phyloP scores from a whole-genome alignment of 2,329 filamentous ascomycete species.

The Arthroderma uncinatum region DNA sequence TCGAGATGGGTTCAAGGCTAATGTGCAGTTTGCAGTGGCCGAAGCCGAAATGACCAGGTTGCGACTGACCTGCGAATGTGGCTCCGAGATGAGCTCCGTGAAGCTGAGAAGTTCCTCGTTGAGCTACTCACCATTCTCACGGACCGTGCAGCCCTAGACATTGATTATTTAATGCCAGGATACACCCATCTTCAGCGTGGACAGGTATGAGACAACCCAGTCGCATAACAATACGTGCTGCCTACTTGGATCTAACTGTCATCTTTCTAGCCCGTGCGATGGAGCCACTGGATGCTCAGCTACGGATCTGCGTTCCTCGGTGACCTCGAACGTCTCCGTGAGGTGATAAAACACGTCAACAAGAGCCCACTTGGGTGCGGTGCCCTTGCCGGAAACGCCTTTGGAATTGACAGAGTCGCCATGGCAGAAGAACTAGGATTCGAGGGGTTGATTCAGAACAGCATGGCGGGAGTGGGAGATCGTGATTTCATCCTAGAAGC shows the following conservation, averaged over 20 bases:
- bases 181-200: conserved; percentile 67
- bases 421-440: conserved; percentile 77
- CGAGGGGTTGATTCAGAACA: conserved; percentile 62
- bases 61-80: conserved; percentile 85
- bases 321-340: conserved; percentile 66
- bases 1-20: not conserved
- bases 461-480: conserved; percentile 63
- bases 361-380: conserved; percentile 58
- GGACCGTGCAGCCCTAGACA: conserved; percentile 59
- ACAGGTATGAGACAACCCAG: conserved; percentile 8
- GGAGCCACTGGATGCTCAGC: conserved; percentile 70
- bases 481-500: conserved; percentile 74
- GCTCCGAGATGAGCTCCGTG: conserved; percentile 62
- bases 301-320: conserved; percentile 59
- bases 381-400: conserved; percentile 70
- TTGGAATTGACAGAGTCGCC: conserved; percentile 65
- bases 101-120: conserved; percentile 57
- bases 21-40: conserved; percentile 35
- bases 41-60: conserved; percentile 83
- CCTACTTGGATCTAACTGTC: not conserved
- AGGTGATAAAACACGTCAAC: conserved; percentile 66
- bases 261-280: conserved; percentile 53
- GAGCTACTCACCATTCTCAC: conserved; percentile 60
- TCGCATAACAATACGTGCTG: not conserved
- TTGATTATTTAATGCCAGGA: conserved; percentile 71